Evolutionary conservation across 768 basidiomycete species (phyloP).

Genomic region (Lentinus tigrinus): DNA sequence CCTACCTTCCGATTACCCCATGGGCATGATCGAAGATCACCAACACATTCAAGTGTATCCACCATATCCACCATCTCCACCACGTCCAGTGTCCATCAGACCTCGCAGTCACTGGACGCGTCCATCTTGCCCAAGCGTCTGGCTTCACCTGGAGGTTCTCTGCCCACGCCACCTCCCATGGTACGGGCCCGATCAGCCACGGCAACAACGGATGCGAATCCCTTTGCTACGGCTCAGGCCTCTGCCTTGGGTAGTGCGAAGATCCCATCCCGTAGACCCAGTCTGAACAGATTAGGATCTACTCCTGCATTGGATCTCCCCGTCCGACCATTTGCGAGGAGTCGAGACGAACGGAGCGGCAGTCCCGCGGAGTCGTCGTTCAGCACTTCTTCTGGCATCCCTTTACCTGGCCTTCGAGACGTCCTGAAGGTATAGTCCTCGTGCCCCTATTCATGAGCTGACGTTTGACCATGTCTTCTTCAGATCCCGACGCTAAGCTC

Average conservation of each 20-base stretch:
- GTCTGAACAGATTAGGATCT: constrained; percentile 49
- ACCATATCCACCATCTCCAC: constrained; percentile 27
- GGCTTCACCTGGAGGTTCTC: constrained; percentile 29
- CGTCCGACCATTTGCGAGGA: constrained; percentile 43
- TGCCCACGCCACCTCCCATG: constrained; percentile 29
- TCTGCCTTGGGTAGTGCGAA: constrained; percentile 16
- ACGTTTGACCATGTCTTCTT: not conserved
- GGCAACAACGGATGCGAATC: constrained; percentile 18
- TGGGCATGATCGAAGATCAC: constrained; percentile 29
- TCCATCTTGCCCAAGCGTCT: constrained; percentile 27
- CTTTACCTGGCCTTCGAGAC: constrained; percentile 64
- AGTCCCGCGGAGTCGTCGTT: constrained; percentile 36
- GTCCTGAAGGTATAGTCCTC: constrained; percentile 57
- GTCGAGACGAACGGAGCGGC: constrained; percentile 45
- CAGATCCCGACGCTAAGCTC: constrained; percentile 68
- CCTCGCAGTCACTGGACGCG: constrained; percentile 56
- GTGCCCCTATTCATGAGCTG: not conserved
- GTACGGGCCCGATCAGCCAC: constrained; percentile 36
- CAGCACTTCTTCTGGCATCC: constrained; percentile 9
- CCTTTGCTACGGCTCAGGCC: constrained; percentile 2
- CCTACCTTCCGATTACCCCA: constrained; percentile 15
- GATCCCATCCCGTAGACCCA: constrained; percentile 29
- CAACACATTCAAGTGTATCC: constrained; percentile 32
- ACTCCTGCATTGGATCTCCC: constrained; percentile 57
- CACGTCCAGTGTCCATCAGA: constrained; percentile 44